phyloP scores from a whole-genome alignment of 2,329 filamentous ascomycete species.

The Colletotrichum tofieldiae region DNA sequence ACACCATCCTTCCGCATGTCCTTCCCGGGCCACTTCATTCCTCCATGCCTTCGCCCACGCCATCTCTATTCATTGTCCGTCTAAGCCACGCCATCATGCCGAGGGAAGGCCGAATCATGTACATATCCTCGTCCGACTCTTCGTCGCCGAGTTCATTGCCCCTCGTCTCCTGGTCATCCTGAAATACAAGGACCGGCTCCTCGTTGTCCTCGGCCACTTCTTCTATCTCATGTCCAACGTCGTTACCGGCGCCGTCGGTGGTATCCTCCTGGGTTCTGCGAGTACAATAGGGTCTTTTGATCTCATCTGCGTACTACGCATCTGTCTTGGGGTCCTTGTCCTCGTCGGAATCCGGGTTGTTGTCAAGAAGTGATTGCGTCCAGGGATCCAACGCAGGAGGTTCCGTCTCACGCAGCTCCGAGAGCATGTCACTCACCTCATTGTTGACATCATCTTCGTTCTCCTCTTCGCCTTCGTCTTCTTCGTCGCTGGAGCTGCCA shows the following conservation, averaged over 20 bases:
- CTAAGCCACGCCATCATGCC: constrained; percentile 32
- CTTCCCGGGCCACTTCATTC: constrained; percentile 1
- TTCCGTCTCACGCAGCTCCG: constrained; percentile 41
- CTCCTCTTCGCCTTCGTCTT: constrained; percentile 94
- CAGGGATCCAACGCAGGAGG: constrained; percentile 40
- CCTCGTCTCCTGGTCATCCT: neutral
- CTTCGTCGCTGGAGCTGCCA: constrained; percentile 94
- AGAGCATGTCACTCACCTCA: constrained; percentile 70
- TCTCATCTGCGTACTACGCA: constrained; percentile 42
- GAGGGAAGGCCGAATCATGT: constrained; percentile 34
- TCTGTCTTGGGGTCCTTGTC: constrained; percentile 27
- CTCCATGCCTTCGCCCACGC: constrained; percentile 12
- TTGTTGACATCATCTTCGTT: constrained; percentile 82
- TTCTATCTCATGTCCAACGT: constrained; percentile 15
- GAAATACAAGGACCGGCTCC: constrained; percentile 22
- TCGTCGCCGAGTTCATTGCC: neutral
- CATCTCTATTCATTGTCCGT: constrained; percentile 30
- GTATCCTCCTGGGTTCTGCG: constrained; percentile 4
- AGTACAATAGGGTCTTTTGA: neutral
- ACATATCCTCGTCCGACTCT: constrained; percentile 37
- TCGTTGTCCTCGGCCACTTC: constrained; percentile 8
- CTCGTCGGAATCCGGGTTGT: constrained; percentile 48
- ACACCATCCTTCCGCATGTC: constrained; percentile 20
- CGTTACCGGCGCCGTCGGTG: neutral
- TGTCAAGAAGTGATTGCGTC: constrained; percentile 40